Evolutionary conservation across 179 eudicot genomes (phyloP), one percentile per base, ranked within the genome.

Genomic region (Vitellaria paradoxa): DNA sequence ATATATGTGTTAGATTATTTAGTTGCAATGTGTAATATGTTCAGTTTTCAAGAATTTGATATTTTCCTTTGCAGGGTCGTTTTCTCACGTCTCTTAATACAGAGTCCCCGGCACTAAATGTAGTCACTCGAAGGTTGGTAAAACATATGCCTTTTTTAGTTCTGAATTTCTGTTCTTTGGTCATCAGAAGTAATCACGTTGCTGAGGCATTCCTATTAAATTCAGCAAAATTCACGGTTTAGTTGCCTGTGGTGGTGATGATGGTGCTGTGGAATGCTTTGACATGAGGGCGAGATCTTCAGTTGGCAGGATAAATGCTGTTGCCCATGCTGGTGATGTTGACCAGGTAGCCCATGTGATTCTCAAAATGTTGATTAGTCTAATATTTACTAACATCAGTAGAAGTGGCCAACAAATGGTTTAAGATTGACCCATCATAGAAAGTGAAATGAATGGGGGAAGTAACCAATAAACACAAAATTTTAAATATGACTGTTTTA

Each of bases 211-310:
- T 72, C 69, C 20, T 59, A 42, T 56, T 68, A 55, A 60, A 72
- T 84, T 69, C 89, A 94, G 97, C 87, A 93, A 87, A 81, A 77
- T 87, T 79, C 98, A 96, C 68, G 98, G 98, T 52, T 85, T 93
- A 85, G 92, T 96, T 76, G 97, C 99, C 77, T 85, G 92, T 83
- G 99, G 99, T 79, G 99, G 99, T 57, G 98, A 96, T 75, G 99
- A 96, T 76, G 99, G 99, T 18, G 94, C 93, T 72, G 90, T 96
- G 56, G 99, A 96, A 88, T 96, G 98, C 87, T 96, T 96, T 92
- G 99, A 96, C 80, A 85, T 84, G 91, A 91, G 99, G 81, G 78
- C 76, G 18, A 87, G 88, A 83, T 92, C 94, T 70, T 91, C 97
- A 46, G 89, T 92, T 79, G 98, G 93, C 81, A 86, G 97, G 85